Evolutionary conservation across 176 grass and related monocot genomes (phyloP).

Genomic region (Typha latifolia): DNA sequence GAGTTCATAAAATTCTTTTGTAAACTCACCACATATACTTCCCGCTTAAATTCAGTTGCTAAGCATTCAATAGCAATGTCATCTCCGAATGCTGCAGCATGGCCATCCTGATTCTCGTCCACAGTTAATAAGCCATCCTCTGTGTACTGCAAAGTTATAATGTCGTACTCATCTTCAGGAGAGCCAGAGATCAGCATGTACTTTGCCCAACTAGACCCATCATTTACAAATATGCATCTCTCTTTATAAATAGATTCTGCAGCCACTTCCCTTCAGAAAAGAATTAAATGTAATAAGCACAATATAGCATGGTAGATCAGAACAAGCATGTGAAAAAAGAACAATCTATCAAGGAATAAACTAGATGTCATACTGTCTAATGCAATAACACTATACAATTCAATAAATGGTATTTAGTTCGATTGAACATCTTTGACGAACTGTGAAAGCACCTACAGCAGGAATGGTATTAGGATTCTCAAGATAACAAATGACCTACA

Average conservation of each 20-base stretch:
- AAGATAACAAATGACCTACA: too few relatives aligned
- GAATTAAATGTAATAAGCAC: not conserved
- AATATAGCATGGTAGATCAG: not conserved
- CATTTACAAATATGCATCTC: slow-evolving; percentile 50
- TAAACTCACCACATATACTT: slow-evolving; percentile 79
- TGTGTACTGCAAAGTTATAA: slow-evolving; percentile 93
- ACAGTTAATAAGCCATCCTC: slow-evolving; percentile 81
- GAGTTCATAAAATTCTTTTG: not conserved
- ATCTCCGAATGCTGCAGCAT: slow-evolving; percentile 86
- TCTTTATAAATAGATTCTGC: slow-evolving; percentile 91
- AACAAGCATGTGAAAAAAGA: not conserved
- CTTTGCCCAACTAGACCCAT: slow-evolving; percentile 79
- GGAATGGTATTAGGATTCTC: too few relatives aligned
- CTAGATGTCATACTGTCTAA: too few relatives aligned
- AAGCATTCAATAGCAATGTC: slow-evolving; percentile 94
- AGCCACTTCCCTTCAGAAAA: slow-evolving; percentile 52
- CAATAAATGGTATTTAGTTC: too few relatives aligned
- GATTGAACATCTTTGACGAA: too few relatives aligned
- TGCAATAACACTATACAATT: too few relatives aligned
- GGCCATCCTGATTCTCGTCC: slow-evolving; percentile 75
- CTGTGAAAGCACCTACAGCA: too few relatives aligned
- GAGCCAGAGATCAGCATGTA: slow-evolving; percentile 96
- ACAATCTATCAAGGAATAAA: not conserved
- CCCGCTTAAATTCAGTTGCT: slow-evolving; percentile 84
- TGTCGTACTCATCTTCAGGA: slow-evolving; percentile 67